phyloP scores from a whole-genome alignment of 352 stramenopile genomes.

The Elongisporangium anandrum region DNA sequence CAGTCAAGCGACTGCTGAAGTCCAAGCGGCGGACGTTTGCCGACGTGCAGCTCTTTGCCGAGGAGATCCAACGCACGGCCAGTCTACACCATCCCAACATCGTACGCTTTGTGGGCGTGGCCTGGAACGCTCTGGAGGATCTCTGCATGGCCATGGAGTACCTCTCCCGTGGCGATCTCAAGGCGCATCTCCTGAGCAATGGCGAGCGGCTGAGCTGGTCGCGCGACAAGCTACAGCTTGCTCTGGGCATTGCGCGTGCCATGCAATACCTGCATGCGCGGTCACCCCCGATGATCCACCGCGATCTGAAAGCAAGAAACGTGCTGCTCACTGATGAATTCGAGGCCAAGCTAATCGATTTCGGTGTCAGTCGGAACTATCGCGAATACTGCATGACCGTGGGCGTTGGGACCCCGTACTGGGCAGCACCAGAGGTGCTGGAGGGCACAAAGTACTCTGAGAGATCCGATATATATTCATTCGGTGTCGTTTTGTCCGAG shows the following conservation, averaged over 20 bases:
- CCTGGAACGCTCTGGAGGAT: slow-evolving; percentile 49
- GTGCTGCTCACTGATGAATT: slow-evolving; percentile 38
- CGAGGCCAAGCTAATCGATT: slow-evolving; percentile 51
- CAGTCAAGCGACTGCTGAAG: slow-evolving; percentile 47
- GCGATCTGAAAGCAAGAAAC: slow-evolving; percentile 53
- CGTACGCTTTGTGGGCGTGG: slow-evolving; percentile 43
- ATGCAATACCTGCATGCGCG: slow-evolving; percentile 43
- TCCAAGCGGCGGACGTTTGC: slow-evolving; percentile 30
- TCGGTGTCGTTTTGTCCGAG: slow-evolving; percentile 43
- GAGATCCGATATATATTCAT: slow-evolving; percentile 73
- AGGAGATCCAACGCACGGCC: slow-evolving; percentile 39
- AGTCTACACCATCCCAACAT: slow-evolving; percentile 43
- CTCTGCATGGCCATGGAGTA: slow-evolving; percentile 50
- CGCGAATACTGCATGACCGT: slow-evolving; percentile 9
- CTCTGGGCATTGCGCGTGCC: slow-evolving; percentile 34
- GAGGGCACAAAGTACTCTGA: slow-evolving; percentile 38
- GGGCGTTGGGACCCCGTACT: slow-evolving; percentile 79
- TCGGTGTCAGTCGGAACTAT: slow-evolving; percentile 40
- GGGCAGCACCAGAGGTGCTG: slow-evolving; percentile 75
- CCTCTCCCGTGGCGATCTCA: slow-evolving; percentile 38
- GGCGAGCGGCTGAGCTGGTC: slow-evolving; percentile 7
- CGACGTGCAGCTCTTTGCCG: slow-evolving; percentile 27
- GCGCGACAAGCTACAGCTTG: slow-evolving; percentile 33
- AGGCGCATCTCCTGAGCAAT: slow-evolving; percentile 26
- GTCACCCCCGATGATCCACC: slow-evolving; percentile 44